Evolutionary conservation across 148 eudicot species (phyloP), one percentile per base, ranked within the genome.

Genomic region (Drosera capensis): DNA sequence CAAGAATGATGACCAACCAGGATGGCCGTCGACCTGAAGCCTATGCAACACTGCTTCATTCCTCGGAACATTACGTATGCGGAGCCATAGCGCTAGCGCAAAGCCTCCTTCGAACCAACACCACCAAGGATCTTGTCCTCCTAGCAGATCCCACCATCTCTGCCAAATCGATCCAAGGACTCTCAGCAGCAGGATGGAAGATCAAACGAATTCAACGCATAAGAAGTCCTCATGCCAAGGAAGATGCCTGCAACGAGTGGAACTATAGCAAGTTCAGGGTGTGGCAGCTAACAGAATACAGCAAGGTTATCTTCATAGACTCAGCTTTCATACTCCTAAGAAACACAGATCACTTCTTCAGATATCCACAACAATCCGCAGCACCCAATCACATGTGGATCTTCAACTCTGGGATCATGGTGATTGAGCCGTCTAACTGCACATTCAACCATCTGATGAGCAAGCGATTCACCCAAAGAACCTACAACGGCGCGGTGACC

Each of bases 401-500:
- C 1, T 84, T 84, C 52, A 79, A 84, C 60, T 79, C 94, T 2
- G 94, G 94, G 7, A 52, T 84, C 26, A 66, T 79, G 80, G 1
- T 83, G 25, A 14, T 79, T 7, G 87, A 83, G 65, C 94, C 94
- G 13, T 79, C 94, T 0, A 20, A 66, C 38, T 79, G 94, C 50
- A 56, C 74, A 8, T 83, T 75, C 23, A 25, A 73, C 22, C 43
- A 45, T 20, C 57, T 83, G 19, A 76, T 79, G 81, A 40, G 19
- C 20, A 67, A 73, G 7, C 64, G 73, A 3, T 36, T 21, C 30
- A 19, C 23, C 2, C 54, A 66, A 0, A 43, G 19, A 30, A 76
- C 94, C 0, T 79, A 84, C 46, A 84, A 83, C 14, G 94, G 94
- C 0, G n/a, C n/a, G 94, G 94, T 0, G 94, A 84, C 17, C 94